These are phyloP conservation scores for Thalassiosira delicatula DNA, from an alignment of 352 stramenopile species.

Conservation along the genomic window DNA sequence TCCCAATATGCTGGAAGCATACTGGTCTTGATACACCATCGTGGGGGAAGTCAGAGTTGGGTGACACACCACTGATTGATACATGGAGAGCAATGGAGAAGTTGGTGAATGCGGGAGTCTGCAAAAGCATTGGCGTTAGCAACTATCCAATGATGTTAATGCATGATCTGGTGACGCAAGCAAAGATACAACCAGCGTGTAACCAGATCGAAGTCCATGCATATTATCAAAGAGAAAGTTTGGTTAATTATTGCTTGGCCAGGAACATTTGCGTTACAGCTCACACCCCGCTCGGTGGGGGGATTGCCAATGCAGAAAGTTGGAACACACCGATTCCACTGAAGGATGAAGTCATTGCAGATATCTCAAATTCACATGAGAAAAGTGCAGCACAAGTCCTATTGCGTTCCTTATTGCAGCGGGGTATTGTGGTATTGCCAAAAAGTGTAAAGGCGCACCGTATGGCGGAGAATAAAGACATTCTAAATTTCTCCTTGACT, in stretches of 20 bases:
- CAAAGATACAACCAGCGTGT: slow-evolving; percentile 70
- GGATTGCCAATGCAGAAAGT: slow-evolving; percentile 22
- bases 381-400: slow-evolving; percentile 79
- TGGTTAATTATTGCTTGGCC: slow-evolving; percentile 80
- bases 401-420: slow-evolving; percentile 78
- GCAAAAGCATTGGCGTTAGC: no score
- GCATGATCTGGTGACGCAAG: slow-evolving; percentile 69
- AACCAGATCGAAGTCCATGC: slow-evolving; percentile 87
- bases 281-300: slow-evolving; percentile 80
- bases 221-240: slow-evolving; percentile 74
- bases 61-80: no score
- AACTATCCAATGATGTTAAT: no score
- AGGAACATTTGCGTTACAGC: slow-evolving; percentile 77
- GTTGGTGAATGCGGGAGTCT: no score
- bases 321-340: slow-evolving; percentile 41
- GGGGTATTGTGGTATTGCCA: slow-evolving; percentile 75
- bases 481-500: slow-evolving; percentile 36
- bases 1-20: no score
- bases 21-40: no score
- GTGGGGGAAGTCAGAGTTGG: no score
- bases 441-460: slow-evolving; percentile 69
- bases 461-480: slow-evolving; percentile 67
- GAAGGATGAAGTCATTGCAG: slow-evolving; percentile 56
- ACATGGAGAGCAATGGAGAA: no score
- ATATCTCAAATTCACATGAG: slow-evolving; percentile 51